Base-by-base conservation (phyloP, 768 basidiomycete genomes). In the Lyophyllum shimeji region DNA sequence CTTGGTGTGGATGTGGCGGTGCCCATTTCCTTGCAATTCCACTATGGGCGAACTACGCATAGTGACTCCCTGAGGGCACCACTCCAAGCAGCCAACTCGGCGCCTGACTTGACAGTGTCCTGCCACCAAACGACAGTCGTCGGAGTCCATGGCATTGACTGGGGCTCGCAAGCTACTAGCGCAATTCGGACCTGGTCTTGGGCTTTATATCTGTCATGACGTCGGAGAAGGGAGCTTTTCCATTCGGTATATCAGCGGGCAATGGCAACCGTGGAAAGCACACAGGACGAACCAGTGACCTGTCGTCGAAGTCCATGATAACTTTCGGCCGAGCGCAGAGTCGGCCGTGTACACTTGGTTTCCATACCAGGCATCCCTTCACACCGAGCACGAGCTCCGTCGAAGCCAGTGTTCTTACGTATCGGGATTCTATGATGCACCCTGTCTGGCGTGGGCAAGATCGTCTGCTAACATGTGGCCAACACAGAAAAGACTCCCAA, bases 261-360 rank as follows among this genome's bases (percentile, higher is more conserved):
- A 46, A 29, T 29, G 29, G 29, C 46, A 39, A 37, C 21, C 33
- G 33, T 49, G 48, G 48, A 49, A 37, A 46, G 15, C 24, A 29
- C 46, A 3, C 46, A 46, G 46, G 3, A 21, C n/a, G 12, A 49
- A 34, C 31, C 29, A 49, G 43, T 29, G 17, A 8, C 37, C 24
- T 52, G 27, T 21, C 21, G 29, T 29, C 17, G 49, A 21, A 1
- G 20, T 27, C n/a, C 34, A 15, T 31, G 44, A 11, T 46, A 50
- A 29, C 33, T 47, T 53, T 60, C 59, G 55, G 59, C 59, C 59
- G 59, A 60, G 21, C 17, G 25, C 51, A 37, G 17, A 49, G 37
- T 50, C 54, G 46, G 50, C 58, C 39, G 51, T 53, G 29, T 50
- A 50, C 42, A 42, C 39, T 20, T 17, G 29, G n/a, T 60, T 53